Evolutionary conservation across 2,329 filamentous ascomycete genomes (phyloP), one percentile per base, ranked within the genome.

Genomic region (Sphaerostilbella broomeana): DNA sequence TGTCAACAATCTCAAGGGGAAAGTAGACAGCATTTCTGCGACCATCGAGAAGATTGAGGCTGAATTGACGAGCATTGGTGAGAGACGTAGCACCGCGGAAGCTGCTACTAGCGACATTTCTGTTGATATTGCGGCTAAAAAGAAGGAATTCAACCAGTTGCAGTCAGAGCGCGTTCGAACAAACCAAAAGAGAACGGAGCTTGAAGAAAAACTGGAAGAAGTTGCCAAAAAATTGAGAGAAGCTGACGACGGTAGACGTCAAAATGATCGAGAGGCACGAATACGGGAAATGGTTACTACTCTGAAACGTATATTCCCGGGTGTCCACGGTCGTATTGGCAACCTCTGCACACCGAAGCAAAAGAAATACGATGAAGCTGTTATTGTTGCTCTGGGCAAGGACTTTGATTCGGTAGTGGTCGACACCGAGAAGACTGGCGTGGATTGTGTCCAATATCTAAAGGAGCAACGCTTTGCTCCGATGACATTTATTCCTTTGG

Each of bases 321-420:
- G 90, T 32, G 90, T 98, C 30, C 86, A 86, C 50, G 92, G 92
- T 15, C 81, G 90, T 31, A 78, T 97, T 31, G 86, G 87, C 47
- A 87, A 95, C 49, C 75, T 98, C 28, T 95, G 92, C 67, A 89
- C 86, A 49, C 90, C 92, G 2, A 97, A 95, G 62, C 87, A 95
- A 65, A 95, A 94, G 65, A 97, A 95, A 60, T 98, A 82, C 55
- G 86, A 92, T 47, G 86, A 92, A 50, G 92, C 92, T 31, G 86
- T 98, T 47, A 87, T 86, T 52, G 94, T 87, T 16, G 88, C 94
- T 6, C 76, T 98, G 4, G 92, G 92, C 35, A 80, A 86, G 39
- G 86, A 97, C 56, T 95, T 95, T 58, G 90, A 98, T 59, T 86
- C 89, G 0, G 84, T 98, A 29, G 80, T 98, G 34, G 90, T 97